A percentile compares a stretch with the other conserved stretches of the same genome.
Conservation (phyloP, 257 asterid genomes). For the Jaltomata sinuosa region DNA sequence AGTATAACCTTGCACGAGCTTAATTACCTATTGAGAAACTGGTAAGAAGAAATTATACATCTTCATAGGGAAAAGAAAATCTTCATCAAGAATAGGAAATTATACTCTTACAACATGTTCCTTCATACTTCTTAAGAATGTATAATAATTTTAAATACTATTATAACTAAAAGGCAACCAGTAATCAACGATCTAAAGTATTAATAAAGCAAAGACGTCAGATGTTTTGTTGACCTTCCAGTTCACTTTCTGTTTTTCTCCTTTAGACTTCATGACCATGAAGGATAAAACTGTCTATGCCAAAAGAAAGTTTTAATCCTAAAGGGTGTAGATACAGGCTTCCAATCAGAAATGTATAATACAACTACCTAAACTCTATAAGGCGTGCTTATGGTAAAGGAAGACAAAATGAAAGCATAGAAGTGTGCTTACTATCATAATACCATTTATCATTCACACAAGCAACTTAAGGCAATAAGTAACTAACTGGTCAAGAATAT, state of each 20-base stretch:
- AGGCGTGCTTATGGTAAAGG: not conserved
- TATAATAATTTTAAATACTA: not conserved
- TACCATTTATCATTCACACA: not conserved
- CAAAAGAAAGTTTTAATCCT: not conserved
- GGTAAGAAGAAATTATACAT: not conserved
- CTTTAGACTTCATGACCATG: not conserved
- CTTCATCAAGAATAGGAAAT: not conserved
- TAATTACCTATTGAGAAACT: not conserved
- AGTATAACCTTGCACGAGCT: not conserved
- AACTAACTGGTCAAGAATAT: not conserved
- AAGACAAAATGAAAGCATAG: not conserved
- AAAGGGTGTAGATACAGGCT: not conserved
- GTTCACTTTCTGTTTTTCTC: not conserved
- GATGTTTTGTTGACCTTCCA: not conserved
- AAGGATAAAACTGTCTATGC: not conserved
- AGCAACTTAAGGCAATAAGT: not conserved
- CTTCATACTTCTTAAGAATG: not conserved
- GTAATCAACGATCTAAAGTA: not conserved
- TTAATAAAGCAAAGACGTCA: not conserved
- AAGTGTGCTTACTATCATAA: not conserved
- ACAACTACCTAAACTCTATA: not conserved
- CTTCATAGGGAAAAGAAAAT: not conserved
- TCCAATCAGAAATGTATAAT: not conserved
- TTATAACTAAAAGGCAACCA: not conserved
- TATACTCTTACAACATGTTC: not conserved